Percentiles rank a stretch among this genome's conserved stretches.
Evolutionary conservation across 176 grass and related monocot species (phyloP).

Genomic region (Pharus latifolius): DNA sequence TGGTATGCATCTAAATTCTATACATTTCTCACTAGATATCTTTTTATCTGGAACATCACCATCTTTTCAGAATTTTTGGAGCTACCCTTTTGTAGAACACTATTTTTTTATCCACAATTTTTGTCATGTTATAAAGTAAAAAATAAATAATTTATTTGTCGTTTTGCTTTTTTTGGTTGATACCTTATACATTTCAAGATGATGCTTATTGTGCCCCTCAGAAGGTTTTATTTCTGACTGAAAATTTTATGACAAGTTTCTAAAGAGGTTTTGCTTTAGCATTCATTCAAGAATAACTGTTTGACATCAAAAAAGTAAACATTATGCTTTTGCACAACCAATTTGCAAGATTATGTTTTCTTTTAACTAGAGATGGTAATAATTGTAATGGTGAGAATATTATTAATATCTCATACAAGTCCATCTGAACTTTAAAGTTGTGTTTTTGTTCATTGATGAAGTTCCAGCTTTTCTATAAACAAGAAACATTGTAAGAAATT

Average conservation of each 20-base stretch:
- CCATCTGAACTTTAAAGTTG: too few relatives aligned
- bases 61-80: background rate
- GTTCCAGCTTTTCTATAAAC: background rate
- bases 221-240: background rate
- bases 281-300: background rate
- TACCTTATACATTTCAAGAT: too few relatives aligned
- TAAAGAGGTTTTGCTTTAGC: background rate
- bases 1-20: conserved; percentile 41
- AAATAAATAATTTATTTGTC: too few relatives aligned
- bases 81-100: background rate
- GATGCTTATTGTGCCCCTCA: background rate
- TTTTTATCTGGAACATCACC: background rate
- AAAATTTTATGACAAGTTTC: background rate
- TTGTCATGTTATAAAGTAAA: too few relatives aligned
- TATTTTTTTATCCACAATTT: background rate
- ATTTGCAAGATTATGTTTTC: too few relatives aligned
- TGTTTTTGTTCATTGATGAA: background rate
- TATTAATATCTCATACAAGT: too few relatives aligned
- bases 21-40: background rate
- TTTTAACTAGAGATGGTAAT: too few relatives aligned
- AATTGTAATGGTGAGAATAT: too few relatives aligned
- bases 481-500: background rate
- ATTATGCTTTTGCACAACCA: too few relatives aligned
- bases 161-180: background rate
- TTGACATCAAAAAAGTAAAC: too few relatives aligned